Percentiles rank a stretch among this genome's conserved stretches.
Evolutionary conservation across 306 rosid species (phyloP).

Genomic region (Nissolia schottii): DNA sequence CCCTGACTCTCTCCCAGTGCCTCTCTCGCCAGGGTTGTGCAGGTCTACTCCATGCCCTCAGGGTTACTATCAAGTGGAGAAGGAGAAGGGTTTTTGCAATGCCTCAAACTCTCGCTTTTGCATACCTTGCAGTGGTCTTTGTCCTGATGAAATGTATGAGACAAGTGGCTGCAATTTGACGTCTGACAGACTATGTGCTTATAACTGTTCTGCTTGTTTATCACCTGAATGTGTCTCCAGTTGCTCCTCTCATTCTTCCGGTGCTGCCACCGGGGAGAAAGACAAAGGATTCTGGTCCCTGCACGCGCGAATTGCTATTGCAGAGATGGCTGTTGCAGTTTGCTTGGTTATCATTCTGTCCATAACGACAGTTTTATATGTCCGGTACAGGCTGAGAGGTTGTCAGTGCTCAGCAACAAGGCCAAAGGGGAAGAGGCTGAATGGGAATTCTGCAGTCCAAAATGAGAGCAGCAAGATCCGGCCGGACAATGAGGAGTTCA

Average conservation of each 20-base stretch:
- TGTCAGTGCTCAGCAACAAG: conserved; percentile 50
- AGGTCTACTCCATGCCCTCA: conserved; percentile 59
- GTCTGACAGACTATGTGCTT: conserved; percentile 66
- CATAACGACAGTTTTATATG: conserved; percentile 63
- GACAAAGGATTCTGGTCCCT: conserved; percentile 56
- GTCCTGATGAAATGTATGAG: conserved; percentile 72
- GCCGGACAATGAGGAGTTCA: conserved; percentile 68
- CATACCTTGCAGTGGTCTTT: conserved; percentile 62
- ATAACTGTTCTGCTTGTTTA: conserved; percentile 72
- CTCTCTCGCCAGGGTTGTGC: conserved; percentile 67
- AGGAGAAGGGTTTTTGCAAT: conserved; percentile 46
- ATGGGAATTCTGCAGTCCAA: conserved; percentile 37
- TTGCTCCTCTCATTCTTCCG: conserved; percentile 56
- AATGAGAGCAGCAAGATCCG: conserved; percentile 56
- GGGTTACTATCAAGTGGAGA: conserved; percentile 56
- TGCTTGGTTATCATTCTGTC: conserved; percentile 59
- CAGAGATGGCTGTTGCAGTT: conserved; percentile 64
- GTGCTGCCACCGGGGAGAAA: conserved; percentile 27
- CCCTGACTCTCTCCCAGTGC: conserved; percentile 72
- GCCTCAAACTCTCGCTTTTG: conserved; percentile 49
- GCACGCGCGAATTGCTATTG: conserved; percentile 56
- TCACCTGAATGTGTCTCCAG: conserved; percentile 26
- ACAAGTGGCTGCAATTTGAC: conserved; percentile 45
- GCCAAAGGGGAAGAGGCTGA: conserved; percentile 38
- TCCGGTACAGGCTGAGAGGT: conserved; percentile 56